A percentile compares a stretch with the other conserved stretches of the same genome.
These are phyloP conservation scores for Mycena amicta DNA, from an alignment of 768 basidiomycete genomes.

Conservation along the genomic window DNA sequence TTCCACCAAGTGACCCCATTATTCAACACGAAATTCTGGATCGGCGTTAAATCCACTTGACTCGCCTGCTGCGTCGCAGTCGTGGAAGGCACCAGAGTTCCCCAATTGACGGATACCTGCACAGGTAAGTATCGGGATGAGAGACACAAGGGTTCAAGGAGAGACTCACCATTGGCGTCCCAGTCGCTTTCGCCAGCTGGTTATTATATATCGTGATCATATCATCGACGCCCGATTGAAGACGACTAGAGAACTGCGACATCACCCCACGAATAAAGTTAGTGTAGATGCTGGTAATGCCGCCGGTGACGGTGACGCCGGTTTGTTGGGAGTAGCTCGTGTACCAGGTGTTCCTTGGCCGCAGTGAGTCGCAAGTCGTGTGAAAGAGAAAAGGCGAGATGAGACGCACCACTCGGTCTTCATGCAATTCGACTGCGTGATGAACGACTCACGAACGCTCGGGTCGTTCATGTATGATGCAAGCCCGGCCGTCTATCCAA, in stretches of 20 bases:
- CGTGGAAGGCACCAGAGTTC: background rate
- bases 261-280: slow-evolving; percentile 9
- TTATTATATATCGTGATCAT: slow-evolving; percentile 4
- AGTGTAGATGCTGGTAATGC: slow-evolving; percentile 6
- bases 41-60: background rate
- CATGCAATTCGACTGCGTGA: slow-evolving; percentile 9
- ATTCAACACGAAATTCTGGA: background rate
- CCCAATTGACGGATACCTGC: background rate
- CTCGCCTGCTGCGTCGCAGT: background rate
- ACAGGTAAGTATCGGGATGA: too few species aligned
- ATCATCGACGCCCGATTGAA: background rate
- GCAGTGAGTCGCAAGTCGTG: background rate
- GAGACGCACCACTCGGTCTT: slow-evolving; percentile 3
- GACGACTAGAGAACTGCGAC: slow-evolving; percentile 1
- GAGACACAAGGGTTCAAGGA: too few species aligned
- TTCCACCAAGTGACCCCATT: background rate
- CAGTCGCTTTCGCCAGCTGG: background rate
- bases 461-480: slow-evolving; percentile 8
- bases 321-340: slow-evolving; percentile 4
- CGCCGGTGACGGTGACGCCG: slow-evolving; percentile 3
- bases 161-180: background rate
- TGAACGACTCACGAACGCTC: slow-evolving; percentile 4
- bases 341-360: slow-evolving; percentile 12
- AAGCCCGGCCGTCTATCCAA: slow-evolving; percentile 8
- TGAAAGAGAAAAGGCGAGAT: background rate